Evolutionary conservation across 805 yeast species (phyloP).

Genomic region (Nakazawaea wyomingensis): DNA sequence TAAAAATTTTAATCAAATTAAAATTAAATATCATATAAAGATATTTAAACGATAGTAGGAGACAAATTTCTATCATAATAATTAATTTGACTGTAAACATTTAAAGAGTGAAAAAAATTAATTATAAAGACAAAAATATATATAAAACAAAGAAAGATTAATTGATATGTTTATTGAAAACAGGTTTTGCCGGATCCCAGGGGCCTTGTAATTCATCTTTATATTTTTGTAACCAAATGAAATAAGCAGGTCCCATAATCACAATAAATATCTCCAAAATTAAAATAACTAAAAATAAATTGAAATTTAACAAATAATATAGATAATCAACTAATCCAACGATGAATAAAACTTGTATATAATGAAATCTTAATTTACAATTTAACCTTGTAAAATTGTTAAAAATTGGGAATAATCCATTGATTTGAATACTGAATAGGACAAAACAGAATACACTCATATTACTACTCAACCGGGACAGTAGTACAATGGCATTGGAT

Average conservation of each 20-base stretch:
- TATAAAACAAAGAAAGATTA: no score
- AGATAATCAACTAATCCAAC: conserved; percentile 27
- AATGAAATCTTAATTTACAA: conserved; percentile 25
- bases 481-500: conserved; percentile 82
- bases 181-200: conserved; percentile 86
- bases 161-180: conserved; percentile 29
- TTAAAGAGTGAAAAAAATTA: no score
- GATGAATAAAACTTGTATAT: conserved; percentile 27
- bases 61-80: no score
- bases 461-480: conserved; percentile 77
- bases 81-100: no score
- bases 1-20: no score
- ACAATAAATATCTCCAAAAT: conserved; percentile 41
- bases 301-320: conserved; percentile 16
- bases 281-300: conserved; percentile 44
- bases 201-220: conserved; percentile 88
- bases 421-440: conserved; percentile 62
- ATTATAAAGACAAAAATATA: no score
- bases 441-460: conserved; percentile 80
- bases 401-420: conserved; percentile 69
- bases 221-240: conserved; percentile 66
- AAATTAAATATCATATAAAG: no score
- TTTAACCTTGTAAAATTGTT: conserved; percentile 51
- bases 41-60: no score
- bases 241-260: conserved; percentile 63